A percentile compares a stretch with the other conserved stretches of the same genome.
These are phyloP conservation scores for Pulveroboletus ravenelii DNA, from an alignment of 768 basidiomycete genomes.

Conservation along the genomic window DNA sequence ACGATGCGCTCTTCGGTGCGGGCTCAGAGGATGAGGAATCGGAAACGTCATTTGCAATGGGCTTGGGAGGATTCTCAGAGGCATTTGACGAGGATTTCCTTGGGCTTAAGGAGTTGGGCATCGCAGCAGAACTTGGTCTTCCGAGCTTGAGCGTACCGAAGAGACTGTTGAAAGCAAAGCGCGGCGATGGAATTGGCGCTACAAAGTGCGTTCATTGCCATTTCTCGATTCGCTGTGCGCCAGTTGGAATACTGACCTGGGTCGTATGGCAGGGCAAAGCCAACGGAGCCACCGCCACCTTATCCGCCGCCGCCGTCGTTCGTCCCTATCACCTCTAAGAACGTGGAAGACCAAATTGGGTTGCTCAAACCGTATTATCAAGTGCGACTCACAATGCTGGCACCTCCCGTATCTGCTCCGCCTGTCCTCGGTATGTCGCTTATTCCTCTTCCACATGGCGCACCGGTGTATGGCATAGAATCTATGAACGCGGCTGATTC, in stretches of 20 bases:
- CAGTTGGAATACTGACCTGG: constrained; percentile 1
- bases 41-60: constrained; percentile 67
- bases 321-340: constrained; percentile 59
- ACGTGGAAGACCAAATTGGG: constrained; percentile 78
- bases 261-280: constrained; percentile 45
- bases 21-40: constrained; percentile 59
- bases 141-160: constrained; percentile 75
- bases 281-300: constrained; percentile 71
- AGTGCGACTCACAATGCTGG: constrained; percentile 45
- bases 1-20: constrained; percentile 44
- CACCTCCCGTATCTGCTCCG: constrained; percentile 22
- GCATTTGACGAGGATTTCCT: constrained; percentile 90
- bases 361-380: constrained; percentile 76
- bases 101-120: constrained; percentile 81
- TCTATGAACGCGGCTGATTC: neutral
- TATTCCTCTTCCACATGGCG: constrained; percentile 9
- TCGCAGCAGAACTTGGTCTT: constrained; percentile 80
- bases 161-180: constrained; percentile 66
- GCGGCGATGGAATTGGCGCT: constrained; percentile 34
- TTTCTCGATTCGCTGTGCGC: neutral
- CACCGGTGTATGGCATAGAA: neutral
- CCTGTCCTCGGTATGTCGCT: constrained; percentile 15
- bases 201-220: constrained; percentile 43
- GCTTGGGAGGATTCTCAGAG: constrained; percentile 73
- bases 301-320: constrained; percentile 85